Conservation (phyloP, 768 basidiomycete species). For the Phaeotremella fagi region DNA sequence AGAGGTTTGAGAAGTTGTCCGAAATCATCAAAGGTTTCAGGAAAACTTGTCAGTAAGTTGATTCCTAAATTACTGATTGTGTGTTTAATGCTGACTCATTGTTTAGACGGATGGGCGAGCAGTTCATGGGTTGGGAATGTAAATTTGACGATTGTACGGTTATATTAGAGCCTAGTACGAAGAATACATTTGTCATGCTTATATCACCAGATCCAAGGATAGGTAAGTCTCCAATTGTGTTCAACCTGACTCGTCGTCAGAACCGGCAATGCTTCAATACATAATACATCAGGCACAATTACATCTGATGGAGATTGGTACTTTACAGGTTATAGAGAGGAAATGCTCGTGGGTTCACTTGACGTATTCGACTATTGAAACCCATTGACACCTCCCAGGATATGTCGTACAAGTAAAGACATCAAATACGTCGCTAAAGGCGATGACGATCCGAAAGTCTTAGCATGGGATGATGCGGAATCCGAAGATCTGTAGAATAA, state of each 20-base stretch:
- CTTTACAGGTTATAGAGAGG: slow-evolving; percentile 20
- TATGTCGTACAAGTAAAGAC: slow-evolving; percentile 31
- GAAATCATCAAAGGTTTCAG: slow-evolving; percentile 96
- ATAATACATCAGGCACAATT: slow-evolving; percentile 79
- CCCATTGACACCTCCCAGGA: slow-evolving; percentile 2
- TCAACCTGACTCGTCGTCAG: slow-evolving; percentile 49
- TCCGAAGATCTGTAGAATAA: neutral
- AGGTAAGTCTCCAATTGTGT: slow-evolving; percentile 53
- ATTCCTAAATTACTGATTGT: slow-evolving; percentile 13
- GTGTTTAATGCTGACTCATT: neutral
- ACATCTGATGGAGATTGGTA: slow-evolving; percentile 75
- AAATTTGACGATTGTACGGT: slow-evolving; percentile 42
- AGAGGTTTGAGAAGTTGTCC: slow-evolving; percentile 53
- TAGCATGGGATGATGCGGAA: slow-evolving; percentile 36
- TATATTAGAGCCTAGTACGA: slow-evolving; percentile 77
- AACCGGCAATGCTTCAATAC: slow-evolving; percentile 78
- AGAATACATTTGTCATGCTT: slow-evolving; percentile 86
- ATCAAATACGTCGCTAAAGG: slow-evolving; percentile 34
- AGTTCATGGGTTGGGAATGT: slow-evolving; percentile 41
- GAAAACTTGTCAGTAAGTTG: slow-evolving; percentile 70
- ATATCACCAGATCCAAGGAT: slow-evolving; percentile 84
- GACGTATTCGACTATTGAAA: neutral
- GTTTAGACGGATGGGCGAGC: slow-evolving; percentile 28
- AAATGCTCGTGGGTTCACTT: slow-evolving; percentile 42
- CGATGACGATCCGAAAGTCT: slow-evolving; percentile 29